Conservation (phyloP, 176 grass and related monocot genomes). For the Triticum turgidum region DNA sequence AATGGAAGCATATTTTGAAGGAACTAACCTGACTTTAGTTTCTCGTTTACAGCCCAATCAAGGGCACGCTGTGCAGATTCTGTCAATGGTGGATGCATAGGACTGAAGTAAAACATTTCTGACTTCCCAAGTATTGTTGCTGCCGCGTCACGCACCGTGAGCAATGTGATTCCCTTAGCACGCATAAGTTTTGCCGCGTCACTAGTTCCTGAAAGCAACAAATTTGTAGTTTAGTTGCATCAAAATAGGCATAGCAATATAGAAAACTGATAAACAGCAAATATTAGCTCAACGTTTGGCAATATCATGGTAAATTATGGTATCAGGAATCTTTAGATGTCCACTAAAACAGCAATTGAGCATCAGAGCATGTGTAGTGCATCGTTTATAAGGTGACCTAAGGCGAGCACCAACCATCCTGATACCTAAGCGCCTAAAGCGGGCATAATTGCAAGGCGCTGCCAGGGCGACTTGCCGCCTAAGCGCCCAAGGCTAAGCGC, state of each 20-base stretch:
- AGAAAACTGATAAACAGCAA: constrained; percentile 21
- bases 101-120: constrained; percentile 66
- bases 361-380: not conserved
- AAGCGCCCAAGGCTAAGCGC: no score
- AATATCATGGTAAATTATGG: not conserved
- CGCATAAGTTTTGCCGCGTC: constrained; percentile 73
- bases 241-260: constrained; percentile 9
- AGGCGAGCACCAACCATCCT: no score
- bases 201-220: constrained; percentile 68
- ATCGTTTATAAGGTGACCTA: no score
- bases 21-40: constrained; percentile 75
- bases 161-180: constrained; percentile 79
- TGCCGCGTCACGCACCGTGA: constrained; percentile 70
- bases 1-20: not conserved
- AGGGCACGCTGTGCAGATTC: constrained; percentile 71
- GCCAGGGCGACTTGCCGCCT: no score
- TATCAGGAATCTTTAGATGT: not conserved
- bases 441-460: no score
- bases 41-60: constrained; percentile 78
- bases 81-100: constrained; percentile 68
- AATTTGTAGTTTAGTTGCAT: constrained; percentile 26
- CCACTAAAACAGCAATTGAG: constrained; percentile 5
- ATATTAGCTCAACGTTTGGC: constrained; percentile 8
- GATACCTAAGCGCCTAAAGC: no score
- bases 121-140: constrained; percentile 72